Evolutionary conservation across 495 filamentous ascomycete genomes (phyloP).

Genomic region (Bryoglossum gracile): DNA sequence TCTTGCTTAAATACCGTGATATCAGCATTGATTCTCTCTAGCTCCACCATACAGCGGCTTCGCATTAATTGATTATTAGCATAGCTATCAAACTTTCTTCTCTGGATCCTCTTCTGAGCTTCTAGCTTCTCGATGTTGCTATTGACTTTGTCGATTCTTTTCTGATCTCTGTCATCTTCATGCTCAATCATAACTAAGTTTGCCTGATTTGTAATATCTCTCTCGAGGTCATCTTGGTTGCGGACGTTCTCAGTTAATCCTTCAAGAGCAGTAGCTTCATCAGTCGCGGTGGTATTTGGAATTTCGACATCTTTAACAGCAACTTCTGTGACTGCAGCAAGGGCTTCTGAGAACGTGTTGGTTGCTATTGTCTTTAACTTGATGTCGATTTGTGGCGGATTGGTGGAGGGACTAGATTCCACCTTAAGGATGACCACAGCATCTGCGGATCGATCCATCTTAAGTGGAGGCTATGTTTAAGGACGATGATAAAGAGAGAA

Average conservation of each 20-base stretch:
- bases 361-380: conserved; percentile 2
- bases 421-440: background rate
- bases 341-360: conserved; percentile 18
- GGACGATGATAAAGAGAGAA: too few species aligned
- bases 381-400: background rate
- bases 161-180: conserved; percentile 81
- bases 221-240: conserved; percentile 78
- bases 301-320: conserved; percentile 8
- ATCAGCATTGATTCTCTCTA: conserved; percentile 53
- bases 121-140: conserved; percentile 47
- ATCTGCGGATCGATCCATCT: background rate
- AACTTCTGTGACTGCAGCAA: conserved; percentile 17
- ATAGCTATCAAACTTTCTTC: conserved; percentile 35
- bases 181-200: conserved; percentile 70
- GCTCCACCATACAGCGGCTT: conserved; percentile 51
- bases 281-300: conserved; percentile 1
- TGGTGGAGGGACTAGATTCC: background rate
- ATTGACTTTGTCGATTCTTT: conserved; percentile 72
- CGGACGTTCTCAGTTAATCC: conserved; percentile 66
- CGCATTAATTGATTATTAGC: conserved; percentile 35
- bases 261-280: conserved; percentile 47
- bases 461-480: too few species aligned
- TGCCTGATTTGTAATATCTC: conserved; percentile 66
- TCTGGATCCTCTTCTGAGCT: conserved; percentile 34
- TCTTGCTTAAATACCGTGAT: conserved; percentile 58